Evolutionary conservation across 2,329 filamentous ascomycete species (phyloP).

Genomic region (Colletotrichum coccodes): DNA sequence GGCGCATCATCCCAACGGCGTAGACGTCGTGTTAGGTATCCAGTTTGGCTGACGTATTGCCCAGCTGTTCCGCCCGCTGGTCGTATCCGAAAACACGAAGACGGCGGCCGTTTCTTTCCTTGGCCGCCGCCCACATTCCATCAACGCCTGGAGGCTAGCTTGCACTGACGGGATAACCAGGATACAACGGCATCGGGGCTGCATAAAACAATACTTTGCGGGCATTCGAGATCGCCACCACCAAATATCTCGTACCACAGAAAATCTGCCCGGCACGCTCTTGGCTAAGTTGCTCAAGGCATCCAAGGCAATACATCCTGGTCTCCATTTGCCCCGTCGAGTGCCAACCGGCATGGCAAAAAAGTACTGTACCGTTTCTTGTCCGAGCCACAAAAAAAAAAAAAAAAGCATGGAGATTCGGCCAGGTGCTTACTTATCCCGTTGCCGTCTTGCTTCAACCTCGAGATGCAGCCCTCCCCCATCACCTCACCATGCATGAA

Average conservation of each 20-base stretch:
- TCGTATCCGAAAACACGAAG: not conserved
- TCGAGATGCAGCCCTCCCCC: conserved; percentile 9
- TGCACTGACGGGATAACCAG: not conserved
- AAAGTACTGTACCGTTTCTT: conserved; percentile 1
- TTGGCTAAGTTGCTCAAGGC: not conserved
- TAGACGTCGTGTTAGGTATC: not conserved
- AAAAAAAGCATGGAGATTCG: not conserved
- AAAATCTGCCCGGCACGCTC: not conserved
- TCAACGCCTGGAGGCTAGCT: not conserved
- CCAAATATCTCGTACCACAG: conserved; percentile 16
- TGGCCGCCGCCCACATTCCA: not conserved
- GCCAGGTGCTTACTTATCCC: conserved; percentile 28
- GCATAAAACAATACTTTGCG: not conserved
- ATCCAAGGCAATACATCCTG: conserved; percentile 1
- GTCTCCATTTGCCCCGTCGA: not conserved
- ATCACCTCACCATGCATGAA: conserved; percentile 26
- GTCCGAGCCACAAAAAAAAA: no score
- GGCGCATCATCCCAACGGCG: not conserved
- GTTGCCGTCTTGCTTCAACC: conserved; percentile 16
- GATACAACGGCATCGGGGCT: not conserved
- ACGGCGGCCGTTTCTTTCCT: not conserved
- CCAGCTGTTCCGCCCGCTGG: not conserved
- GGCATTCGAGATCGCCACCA: conserved; percentile 6
- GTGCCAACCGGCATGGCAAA: not conserved
- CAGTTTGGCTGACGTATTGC: not conserved